phyloP scores from a whole-genome alignment of 2,329 filamentous ascomycete genomes.

The Fusarium acutatum region DNA sequence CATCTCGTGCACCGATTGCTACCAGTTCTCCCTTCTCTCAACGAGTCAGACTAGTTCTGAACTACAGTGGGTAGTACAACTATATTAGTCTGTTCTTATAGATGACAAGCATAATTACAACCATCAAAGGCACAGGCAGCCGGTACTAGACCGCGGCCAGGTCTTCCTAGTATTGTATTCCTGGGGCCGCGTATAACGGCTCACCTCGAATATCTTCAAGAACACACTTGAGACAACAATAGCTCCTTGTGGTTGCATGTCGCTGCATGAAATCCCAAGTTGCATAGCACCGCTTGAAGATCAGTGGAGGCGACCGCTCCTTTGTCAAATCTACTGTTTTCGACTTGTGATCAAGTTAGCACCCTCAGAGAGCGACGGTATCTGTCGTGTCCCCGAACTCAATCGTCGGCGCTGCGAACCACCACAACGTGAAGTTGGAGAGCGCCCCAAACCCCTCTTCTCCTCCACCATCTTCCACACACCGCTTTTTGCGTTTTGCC shows the following conservation, averaged over 20 bases:
- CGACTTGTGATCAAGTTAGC: neutral
- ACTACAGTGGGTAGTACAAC: constrained; percentile 10
- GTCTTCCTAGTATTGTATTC: constrained; percentile 1
- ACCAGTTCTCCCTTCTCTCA: neutral
- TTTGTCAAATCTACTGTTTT: constrained; percentile 8
- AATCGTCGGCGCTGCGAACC: constrained; percentile 16
- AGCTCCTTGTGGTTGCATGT: constrained; percentile 3
- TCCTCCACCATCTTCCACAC: constrained; percentile 36
- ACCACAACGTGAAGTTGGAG: constrained; percentile 12
- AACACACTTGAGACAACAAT: constrained; percentile 4
- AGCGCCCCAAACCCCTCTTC: constrained; percentile 33
- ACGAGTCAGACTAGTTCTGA: constrained; percentile 9
- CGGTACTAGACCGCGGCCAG: constrained; percentile 1
- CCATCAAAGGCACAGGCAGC: constrained; percentile 13
- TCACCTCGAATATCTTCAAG: neutral
- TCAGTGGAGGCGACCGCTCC: constrained; percentile 17
- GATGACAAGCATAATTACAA: constrained; percentile 35
- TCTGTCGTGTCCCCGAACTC: constrained; percentile 16
- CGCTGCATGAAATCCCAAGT: constrained; percentile 40
- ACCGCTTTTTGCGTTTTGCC: constrained; percentile 39
- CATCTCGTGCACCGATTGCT: neutral
- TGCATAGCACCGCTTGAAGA: constrained; percentile 38
- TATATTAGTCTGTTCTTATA: constrained; percentile 14
- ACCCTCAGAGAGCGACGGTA: neutral
- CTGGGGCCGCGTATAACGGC: constrained; percentile 9